A percentile compares a stretch with the other conserved stretches of the same genome.
phyloP scores from a whole-genome alignment of 2,329 filamentous ascomycete species.

The Hypoxylon sp. region DNA sequence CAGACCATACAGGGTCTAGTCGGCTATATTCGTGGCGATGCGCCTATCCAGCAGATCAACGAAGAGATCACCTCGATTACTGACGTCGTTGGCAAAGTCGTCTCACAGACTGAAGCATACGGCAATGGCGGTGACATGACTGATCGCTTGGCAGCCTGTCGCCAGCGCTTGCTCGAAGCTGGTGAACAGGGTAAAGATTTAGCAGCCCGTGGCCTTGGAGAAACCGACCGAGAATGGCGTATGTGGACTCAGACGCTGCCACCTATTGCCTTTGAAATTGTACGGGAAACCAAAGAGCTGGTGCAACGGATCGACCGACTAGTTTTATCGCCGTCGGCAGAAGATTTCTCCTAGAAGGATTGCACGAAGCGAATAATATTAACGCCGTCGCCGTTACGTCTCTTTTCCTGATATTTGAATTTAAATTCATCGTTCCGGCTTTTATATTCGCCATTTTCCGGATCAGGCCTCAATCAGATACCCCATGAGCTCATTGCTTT shows the following conservation, averaged over 20 bases:
- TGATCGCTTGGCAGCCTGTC: slow-evolving; percentile 72
- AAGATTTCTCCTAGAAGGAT: slow-evolving; percentile 63
- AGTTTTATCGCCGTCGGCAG: slow-evolving; percentile 55
- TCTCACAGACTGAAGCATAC: slow-evolving; percentile 73
- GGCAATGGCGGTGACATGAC: slow-evolving; percentile 68
- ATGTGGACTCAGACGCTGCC: slow-evolving; percentile 80
- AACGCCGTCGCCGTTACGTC: slow-evolving; percentile 39
- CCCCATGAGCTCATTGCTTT: slow-evolving; percentile 38
- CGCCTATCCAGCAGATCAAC: slow-evolving; percentile 74
- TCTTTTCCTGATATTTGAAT: slow-evolving; percentile 42
- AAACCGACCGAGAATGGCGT: slow-evolving; percentile 70
- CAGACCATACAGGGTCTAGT: slow-evolving; percentile 88
- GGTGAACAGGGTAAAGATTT: slow-evolving; percentile 73
- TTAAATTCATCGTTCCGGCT: slow-evolving; percentile 10
- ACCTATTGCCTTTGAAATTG: slow-evolving; percentile 89
- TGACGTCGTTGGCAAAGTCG: slow-evolving; percentile 78
- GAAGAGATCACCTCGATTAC: slow-evolving; percentile 80
- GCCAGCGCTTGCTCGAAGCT: slow-evolving; percentile 75
- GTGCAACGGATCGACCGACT: slow-evolving; percentile 64
- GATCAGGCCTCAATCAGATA: slow-evolving; percentile 41
- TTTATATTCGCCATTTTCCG: slow-evolving; percentile 24
- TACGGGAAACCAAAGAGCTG: slow-evolving; percentile 84
- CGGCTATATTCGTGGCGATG: slow-evolving; percentile 76
- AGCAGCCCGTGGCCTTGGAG: slow-evolving; percentile 65
- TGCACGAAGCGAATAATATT: slow-evolving; percentile 35